Evolutionary conservation across 345 rosid species (phyloP).

Genomic region (Moringa oleifera): DNA sequence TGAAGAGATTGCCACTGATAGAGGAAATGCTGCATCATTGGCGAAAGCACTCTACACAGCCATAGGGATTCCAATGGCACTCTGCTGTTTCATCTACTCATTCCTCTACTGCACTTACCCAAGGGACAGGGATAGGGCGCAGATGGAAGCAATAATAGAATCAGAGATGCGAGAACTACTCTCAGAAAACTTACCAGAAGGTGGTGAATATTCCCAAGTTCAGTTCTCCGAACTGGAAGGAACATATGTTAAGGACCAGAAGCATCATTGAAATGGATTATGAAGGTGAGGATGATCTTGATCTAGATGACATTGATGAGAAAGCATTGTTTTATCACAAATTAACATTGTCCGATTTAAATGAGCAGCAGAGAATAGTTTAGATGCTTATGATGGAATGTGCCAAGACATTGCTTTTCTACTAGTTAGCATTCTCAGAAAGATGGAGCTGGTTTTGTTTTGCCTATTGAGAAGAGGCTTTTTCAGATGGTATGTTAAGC

Average conservation of each 20-base stretch:
- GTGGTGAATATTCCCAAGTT: conserved; percentile 18
- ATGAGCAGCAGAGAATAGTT: conserved; percentile 11
- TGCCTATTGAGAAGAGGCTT: too few species aligned
- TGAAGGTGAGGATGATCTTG: conserved; percentile 23
- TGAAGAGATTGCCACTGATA: conserved; percentile 51
- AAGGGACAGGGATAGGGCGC: conserved; percentile 66
- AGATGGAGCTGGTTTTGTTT: background rate
- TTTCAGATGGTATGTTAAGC: too few species aligned
- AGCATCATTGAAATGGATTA: conserved; percentile 27
- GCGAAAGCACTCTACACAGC: conserved; percentile 79
- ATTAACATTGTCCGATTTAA: conserved; percentile 33
- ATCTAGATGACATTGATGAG: conserved; percentile 36
- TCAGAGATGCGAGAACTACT: conserved; percentile 60
- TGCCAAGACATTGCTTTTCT: background rate
- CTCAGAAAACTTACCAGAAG: conserved; percentile 21
- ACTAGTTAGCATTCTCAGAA: background rate
- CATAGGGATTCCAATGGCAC: conserved; percentile 70
- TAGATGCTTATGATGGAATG: background rate
- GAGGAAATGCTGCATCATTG: conserved; percentile 68
- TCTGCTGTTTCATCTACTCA: conserved; percentile 72
- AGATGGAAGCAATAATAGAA: conserved; percentile 71
- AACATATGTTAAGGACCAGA: conserved; percentile 20
- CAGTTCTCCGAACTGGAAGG: conserved; percentile 13
- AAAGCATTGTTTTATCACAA: conserved; percentile 30
- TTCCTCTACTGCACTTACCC: conserved; percentile 76